Evolutionary conservation across 78 protist species (phyloP).

Genomic region (Reticulomyxa filosa): DNA sequence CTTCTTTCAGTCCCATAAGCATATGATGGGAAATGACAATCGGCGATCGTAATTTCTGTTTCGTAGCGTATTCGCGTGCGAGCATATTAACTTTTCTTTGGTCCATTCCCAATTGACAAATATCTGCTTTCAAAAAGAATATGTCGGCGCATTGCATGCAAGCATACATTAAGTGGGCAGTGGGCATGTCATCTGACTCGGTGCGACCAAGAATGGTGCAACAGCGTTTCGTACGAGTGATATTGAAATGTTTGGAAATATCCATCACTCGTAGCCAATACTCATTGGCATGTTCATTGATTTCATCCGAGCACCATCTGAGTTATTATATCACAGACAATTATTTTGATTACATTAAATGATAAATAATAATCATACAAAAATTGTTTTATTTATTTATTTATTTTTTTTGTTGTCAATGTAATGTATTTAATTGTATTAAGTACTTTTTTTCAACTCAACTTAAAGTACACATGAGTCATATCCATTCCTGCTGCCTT

Average conservation of each 20-base stretch:
- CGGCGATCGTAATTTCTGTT: slow-evolving; percentile 55
- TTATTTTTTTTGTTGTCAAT: background rate
- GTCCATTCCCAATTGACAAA: slow-evolving; percentile 96
- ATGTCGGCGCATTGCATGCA: slow-evolving; percentile 87
- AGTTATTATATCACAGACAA: background rate
- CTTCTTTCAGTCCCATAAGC: slow-evolving; percentile 62
- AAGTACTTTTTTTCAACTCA: slow-evolving; percentile 74
- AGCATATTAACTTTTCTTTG: slow-evolving; percentile 95
- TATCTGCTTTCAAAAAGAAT: slow-evolving; percentile 65
- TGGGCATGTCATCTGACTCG: slow-evolving; percentile 23
- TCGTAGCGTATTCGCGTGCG: slow-evolving; percentile 85
- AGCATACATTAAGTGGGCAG: slow-evolving; percentile 44
- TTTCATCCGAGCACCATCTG: background rate
- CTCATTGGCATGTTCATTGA: slow-evolving; percentile 27
- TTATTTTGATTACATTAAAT: background rate
- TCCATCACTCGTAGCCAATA: slow-evolving; percentile 84
- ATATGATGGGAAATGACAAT: slow-evolving; percentile 84
- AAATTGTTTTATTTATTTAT: background rate
- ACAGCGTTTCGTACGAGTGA: slow-evolving; percentile 72
- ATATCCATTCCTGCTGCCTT: slow-evolving; percentile 90
- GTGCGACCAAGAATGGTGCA: slow-evolving; percentile 82
- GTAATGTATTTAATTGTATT: background rate
- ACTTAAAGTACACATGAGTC: slow-evolving; percentile 57
- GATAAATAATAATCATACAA: background rate
- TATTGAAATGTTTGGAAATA: slow-evolving; percentile 40